Conservation (phyloP, 768 basidiomycete genomes). For the Scleroderma bovista region DNA sequence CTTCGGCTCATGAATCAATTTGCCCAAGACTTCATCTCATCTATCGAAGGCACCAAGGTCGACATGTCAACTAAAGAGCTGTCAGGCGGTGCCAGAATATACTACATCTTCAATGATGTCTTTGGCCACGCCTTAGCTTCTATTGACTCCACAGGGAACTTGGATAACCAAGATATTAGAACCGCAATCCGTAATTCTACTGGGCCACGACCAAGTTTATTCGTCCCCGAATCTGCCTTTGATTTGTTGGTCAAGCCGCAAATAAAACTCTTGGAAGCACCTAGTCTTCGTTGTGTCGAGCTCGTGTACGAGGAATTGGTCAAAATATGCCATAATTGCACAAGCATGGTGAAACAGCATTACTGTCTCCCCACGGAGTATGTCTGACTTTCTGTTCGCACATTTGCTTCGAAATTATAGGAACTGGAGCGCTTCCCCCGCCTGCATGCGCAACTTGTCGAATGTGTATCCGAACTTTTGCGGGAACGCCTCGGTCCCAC, state of each 20-base stretch:
- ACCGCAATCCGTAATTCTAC: constrained; percentile 99
- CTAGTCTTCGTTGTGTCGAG: constrained; percentile 93
- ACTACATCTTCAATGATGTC: constrained; percentile 99
- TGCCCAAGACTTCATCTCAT: constrained; percentile 92
- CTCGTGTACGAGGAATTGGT: constrained; percentile 98
- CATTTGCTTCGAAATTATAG: constrained; percentile 33
- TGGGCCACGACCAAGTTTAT: constrained; percentile 91
- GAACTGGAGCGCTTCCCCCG: constrained; percentile 95
- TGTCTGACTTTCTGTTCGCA: constrained; percentile 9
- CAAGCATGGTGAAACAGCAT: constrained; percentile 60
- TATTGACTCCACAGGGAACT: constrained; percentile 86
- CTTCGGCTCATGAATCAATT: constrained; percentile 98
- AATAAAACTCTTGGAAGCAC: constrained; percentile 92
- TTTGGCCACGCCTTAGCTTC: constrained; percentile 88
- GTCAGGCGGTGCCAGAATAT: constrained; percentile 95
- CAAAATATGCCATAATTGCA: constrained; percentile 99
- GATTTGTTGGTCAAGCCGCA: constrained; percentile 97
- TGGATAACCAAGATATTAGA: constrained; percentile 92
- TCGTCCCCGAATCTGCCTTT: constrained; percentile 96
- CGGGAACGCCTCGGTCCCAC: constrained; percentile 95
- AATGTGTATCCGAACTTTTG: constrained; percentile 93
- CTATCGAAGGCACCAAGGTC: constrained; percentile 94
- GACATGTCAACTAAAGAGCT: constrained; percentile 98
- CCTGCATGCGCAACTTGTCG: constrained; percentile 88
- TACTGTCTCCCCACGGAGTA: neutral